Evolutionary conservation across 495 filamentous ascomycete species (phyloP).

Genomic region (Neurospora sp.): DNA sequence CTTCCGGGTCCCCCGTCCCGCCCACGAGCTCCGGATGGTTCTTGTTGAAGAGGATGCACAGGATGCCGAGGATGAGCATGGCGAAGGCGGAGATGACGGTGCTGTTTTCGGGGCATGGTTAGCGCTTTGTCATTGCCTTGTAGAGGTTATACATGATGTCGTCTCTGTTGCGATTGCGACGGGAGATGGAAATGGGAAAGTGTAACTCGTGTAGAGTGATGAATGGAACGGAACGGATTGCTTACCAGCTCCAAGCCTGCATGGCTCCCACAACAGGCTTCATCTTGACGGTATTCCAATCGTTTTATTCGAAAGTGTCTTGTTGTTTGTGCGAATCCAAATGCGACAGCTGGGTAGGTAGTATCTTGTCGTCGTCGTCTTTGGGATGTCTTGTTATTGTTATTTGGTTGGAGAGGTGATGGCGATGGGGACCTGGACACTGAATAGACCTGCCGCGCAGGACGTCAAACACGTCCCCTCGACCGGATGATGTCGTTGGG

Average conservation of each 20-base stretch:
- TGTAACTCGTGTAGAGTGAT: neutral
- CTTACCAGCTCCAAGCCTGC: constrained; percentile 90
- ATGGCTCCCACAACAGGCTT: constrained; percentile 83
- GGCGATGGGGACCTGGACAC: neutral
- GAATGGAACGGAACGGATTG: neutral
- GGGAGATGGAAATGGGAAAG: neutral
- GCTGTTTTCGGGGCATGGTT: constrained; percentile 32
- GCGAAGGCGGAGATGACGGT: constrained; percentile 81
- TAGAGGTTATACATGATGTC: neutral
- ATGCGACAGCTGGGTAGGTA: too few relatives aligned
- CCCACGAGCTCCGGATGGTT: constrained; percentile 77
- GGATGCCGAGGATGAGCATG: constrained; percentile 75
- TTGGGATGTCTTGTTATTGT: neutral
- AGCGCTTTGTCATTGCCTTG: neutral
- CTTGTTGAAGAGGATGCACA: constrained; percentile 67
- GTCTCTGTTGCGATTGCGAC: neutral
- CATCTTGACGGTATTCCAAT: constrained; percentile 45
- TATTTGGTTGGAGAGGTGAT: neutral
- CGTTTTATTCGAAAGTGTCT: neutral
- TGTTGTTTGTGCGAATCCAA: neutral
- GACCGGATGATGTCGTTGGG: neutral
- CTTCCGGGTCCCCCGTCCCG: constrained; percentile 56
- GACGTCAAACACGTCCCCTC: neutral
- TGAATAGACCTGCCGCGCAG: neutral
- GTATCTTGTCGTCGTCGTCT: too few relatives aligned